Percentiles rank a stretch among this genome's conserved stretches.
These are phyloP conservation scores for Tuber indicum DNA, from an alignment of 495 filamentous ascomycete species.

Conservation along the genomic window DNA sequence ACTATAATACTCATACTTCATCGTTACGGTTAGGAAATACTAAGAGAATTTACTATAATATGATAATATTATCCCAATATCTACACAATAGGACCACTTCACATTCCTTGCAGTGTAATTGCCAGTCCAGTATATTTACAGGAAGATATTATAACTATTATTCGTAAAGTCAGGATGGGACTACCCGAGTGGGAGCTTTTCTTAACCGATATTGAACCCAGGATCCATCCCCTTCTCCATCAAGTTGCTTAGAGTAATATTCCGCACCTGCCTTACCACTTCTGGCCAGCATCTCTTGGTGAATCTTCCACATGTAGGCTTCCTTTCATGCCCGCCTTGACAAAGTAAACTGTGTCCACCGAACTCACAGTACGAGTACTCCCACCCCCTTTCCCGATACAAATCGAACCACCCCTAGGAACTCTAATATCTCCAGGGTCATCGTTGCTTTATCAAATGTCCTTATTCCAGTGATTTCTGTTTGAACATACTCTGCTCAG, in stretches of 20 bases:
- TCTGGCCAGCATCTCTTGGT: conserved; percentile 16
- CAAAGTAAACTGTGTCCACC: neutral
- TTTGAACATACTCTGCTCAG: conserved; percentile 77
- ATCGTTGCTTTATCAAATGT: conserved; percentile 85
- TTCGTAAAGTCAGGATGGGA: conserved; percentile 10
- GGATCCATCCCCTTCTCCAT: conserved; percentile 31
- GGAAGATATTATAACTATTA: conserved; percentile 1
- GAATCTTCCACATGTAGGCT: conserved; percentile 14
- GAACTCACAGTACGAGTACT: neutral
- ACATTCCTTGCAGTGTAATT: neutral
- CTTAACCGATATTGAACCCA: conserved; percentile 39
- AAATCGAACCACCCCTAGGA: conserved; percentile 43
- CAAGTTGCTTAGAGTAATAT: conserved; percentile 30
- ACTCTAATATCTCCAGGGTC: conserved; percentile 78
- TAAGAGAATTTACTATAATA: too few relatives aligned
- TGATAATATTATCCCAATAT: too few relatives aligned
- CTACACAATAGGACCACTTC: neutral
- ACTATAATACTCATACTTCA: too few relatives aligned
- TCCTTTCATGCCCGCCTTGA: conserved; percentile 21
- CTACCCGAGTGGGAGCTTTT: neutral
- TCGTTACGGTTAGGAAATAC: too few relatives aligned
- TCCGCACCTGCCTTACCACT: conserved; percentile 39
- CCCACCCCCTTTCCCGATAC: conserved; percentile 40
- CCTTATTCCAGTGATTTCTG: conserved; percentile 82
- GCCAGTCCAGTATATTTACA: neutral